Conservation (phyloP, 768 basidiomycete species). For the Bullera alba region DNA sequence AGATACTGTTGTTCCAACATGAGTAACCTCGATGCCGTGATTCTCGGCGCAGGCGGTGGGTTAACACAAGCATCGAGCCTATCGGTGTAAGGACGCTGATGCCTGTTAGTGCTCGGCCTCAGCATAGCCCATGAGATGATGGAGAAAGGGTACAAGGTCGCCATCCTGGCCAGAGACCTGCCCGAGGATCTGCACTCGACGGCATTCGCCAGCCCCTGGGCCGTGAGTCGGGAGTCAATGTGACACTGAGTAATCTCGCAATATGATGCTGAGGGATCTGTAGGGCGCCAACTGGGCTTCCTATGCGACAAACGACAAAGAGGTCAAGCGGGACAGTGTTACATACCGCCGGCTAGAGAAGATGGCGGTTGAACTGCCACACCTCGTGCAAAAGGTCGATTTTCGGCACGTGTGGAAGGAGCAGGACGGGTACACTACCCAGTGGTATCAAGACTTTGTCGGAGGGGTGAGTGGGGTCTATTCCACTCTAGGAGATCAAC, state of each 20-base stretch:
- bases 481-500: neutral
- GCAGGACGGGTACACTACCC: constrained; percentile 4
- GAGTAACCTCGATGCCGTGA: constrained; percentile 13
- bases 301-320: constrained; percentile 23
- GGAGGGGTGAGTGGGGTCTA: constrained; percentile 19
- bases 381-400: constrained; percentile 21
- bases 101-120: constrained; percentile 41
- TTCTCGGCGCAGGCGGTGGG: constrained; percentile 36
- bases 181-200: constrained; percentile 40
- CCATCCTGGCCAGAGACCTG: constrained; percentile 43
- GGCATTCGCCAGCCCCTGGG: constrained; percentile 46
- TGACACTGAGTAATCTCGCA: neutral
- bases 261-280: neutral
- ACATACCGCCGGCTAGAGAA: constrained; percentile 27
- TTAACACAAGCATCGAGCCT: neutral
- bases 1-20: no score
- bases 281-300: constrained; percentile 46
- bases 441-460: constrained; percentile 34
- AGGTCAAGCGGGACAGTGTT: constrained; percentile 16
- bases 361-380: constrained; percentile 30
- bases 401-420: constrained; percentile 30
- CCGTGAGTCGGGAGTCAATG: constrained; percentile 22
- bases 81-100: neutral
- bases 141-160: constrained; percentile 28
- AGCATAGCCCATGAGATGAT: constrained; percentile 37